Evolutionary conservation across 257 asterid genomes (phyloP), one percentile per base, ranked within the genome.

Genomic region (Plantago ovata): DNA sequence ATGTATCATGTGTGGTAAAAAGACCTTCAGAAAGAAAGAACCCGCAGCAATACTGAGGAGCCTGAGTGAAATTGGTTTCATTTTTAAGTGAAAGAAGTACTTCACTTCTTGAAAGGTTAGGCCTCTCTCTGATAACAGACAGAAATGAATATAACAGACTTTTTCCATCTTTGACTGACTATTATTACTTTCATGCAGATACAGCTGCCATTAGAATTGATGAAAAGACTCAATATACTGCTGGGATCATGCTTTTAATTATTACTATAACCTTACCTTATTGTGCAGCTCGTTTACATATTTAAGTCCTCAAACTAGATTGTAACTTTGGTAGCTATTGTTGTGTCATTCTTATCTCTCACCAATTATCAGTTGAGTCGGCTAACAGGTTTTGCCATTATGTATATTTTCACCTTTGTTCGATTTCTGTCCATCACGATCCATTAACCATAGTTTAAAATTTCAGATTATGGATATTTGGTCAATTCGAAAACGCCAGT

Each of bases 231-330:
- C 71, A 72, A 8, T 21, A 41, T 18, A 72, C 76, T 5, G 87
- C 84, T 6, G 74, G 84, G 63, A 69, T 81, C 11, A 73, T 78
- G 82, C 69, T 81, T 55, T 22, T 78, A n/a, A 15, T 81, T 82
- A 5, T 62, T 81, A 80, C 57, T 77, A n/a, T n/a, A n/a, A 38
- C 88, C 88, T 54, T 77, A 72, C 62, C 10, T 72, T 6, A 20
- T 76, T 13, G 71, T 81, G 53, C 80, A 81, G 73, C 56, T 81
- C 1, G 71, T 53, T 39, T 46, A 58, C 14, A 19, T 74, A 60
- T 58, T 72, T 53, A 14, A 28, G 45, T 18, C 72, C 11, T 38
- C 67, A 0, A 53, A 59, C 44, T 72, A 64, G 21, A 6, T 65
- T 43, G 18, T 78, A 32, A 73, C 69, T 18, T 65, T 78, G 62